A percentile compares a stretch with the other conserved stretches of the same genome.
These are phyloP conservation scores for Chlorophyllum brunneum DNA, from an alignment of 768 basidiomycete genomes.

Conservation along the genomic window DNA sequence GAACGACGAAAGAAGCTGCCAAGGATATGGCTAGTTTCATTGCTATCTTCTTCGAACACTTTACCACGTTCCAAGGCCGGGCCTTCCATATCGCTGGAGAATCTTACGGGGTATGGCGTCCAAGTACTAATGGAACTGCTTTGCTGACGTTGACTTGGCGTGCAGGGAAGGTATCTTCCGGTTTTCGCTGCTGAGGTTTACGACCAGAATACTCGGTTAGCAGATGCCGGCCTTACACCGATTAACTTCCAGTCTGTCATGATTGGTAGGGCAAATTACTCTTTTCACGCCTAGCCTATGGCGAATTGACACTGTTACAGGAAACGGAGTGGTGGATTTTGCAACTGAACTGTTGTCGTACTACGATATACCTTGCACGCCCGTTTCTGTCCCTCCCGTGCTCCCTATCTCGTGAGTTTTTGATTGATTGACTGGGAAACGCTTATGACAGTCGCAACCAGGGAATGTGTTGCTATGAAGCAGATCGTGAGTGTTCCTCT, in stretches of 20 bases:
- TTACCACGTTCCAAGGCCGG: slow-evolving; percentile 65
- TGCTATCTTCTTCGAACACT: slow-evolving; percentile 71
- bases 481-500: slow-evolving; percentile 37
- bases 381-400: slow-evolving; percentile 44
- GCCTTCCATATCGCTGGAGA: slow-evolving; percentile 68
- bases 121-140: no score
- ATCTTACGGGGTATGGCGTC: slow-evolving; percentile 62
- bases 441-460: slow-evolving; percentile 32
- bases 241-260: slow-evolving; percentile 70
- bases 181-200: slow-evolving; percentile 74
- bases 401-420: slow-evolving; percentile 43
- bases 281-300: not conserved
- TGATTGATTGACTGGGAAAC: slow-evolving; percentile 16
- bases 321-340: slow-evolving; percentile 62
- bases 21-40: slow-evolving; percentile 70
- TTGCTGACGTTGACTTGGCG: slow-evolving; percentile 1
- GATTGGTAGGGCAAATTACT: slow-evolving; percentile 47
- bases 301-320: slow-evolving; percentile 22
- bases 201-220: slow-evolving; percentile 61
- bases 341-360: slow-evolving; percentile 38
- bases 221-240: slow-evolving; percentile 47
- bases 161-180: slow-evolving; percentile 65
- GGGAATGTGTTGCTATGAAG: slow-evolving; percentile 57
- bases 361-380: slow-evolving; percentile 52
- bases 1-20: slow-evolving; percentile 64